Percentiles rank a stretch among this genome's conserved stretches.
Evolutionary conservation across 1,284 basidiomycete genomes (phyloP).

Genomic region (Waitea zeae): DNA sequence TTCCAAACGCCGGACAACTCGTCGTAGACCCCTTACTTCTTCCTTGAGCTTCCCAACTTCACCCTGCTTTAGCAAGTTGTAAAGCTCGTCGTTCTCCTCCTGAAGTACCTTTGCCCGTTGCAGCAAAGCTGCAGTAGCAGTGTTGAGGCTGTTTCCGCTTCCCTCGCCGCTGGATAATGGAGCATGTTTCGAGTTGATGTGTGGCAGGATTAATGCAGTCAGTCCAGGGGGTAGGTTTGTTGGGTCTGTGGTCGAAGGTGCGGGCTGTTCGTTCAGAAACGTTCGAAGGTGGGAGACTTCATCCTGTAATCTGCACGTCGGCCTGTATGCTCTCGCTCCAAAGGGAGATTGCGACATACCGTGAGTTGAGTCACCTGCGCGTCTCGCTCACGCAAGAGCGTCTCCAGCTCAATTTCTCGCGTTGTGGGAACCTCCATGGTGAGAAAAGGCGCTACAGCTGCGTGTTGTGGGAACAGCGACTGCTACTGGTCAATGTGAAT

Average conservation of each 20-base stretch:
- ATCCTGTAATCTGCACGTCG: constrained; percentile 26
- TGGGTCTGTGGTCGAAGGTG: constrained; percentile 36
- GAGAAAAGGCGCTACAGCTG: too few relatives aligned
- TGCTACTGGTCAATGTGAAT: too few relatives aligned
- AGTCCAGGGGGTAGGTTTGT: constrained; percentile 51
- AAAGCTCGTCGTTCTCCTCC: constrained; percentile 70
- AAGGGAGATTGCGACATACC: constrained; percentile 26
- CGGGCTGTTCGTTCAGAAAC: constrained; percentile 38
- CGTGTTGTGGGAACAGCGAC: too few relatives aligned
- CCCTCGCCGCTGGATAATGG: constrained; percentile 15
- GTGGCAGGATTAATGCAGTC: constrained; percentile 46
- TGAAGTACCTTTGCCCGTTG: constrained; percentile 55
- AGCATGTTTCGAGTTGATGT: constrained; percentile 38
- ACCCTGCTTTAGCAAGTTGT: constrained; percentile 46
- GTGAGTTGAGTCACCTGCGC: constrained; percentile 48
- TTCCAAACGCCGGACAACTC: constrained; percentile 49
- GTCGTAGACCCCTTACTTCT: constrained; percentile 50
- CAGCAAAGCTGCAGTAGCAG: constrained; percentile 50
- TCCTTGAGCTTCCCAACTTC: constrained; percentile 65
- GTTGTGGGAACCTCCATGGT: constrained; percentile 54
- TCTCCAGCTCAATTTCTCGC: constrained; percentile 64
- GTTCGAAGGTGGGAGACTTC: constrained; percentile 51
- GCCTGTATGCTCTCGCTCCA: not conserved
- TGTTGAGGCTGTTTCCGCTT: constrained; percentile 23
- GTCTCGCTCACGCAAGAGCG: constrained; percentile 52